phyloP scores from a whole-genome alignment of 257 asterid species.

The Rhazya stricta region DNA sequence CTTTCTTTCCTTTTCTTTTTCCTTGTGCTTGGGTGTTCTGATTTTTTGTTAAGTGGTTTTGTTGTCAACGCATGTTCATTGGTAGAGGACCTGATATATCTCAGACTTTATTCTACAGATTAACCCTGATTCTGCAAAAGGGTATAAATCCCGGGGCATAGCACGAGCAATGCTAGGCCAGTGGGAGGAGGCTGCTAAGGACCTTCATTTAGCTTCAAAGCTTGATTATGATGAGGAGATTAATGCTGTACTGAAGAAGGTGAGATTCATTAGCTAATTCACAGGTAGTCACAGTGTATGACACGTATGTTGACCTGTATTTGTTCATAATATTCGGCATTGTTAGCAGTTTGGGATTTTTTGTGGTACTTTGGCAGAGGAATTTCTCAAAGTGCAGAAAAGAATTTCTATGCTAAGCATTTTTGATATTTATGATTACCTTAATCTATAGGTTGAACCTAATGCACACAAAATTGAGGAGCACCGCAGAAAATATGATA shows the following conservation, averaged over 20 bases:
- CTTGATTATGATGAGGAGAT: slow-evolving; percentile 96
- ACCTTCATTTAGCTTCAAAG: slow-evolving; percentile 90
- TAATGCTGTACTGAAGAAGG: slow-evolving; percentile 83
- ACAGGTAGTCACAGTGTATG: neutral
- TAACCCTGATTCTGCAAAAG: slow-evolving; percentile 98
- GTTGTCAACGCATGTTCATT: neutral
- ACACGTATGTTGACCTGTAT: neutral
- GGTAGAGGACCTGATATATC: neutral
- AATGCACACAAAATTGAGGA: slow-evolving; percentile 91
- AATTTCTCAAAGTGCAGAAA: neutral
- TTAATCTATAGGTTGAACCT: slow-evolving; percentile 68
- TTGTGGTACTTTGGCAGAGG: neutral
- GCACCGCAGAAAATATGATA: slow-evolving; percentile 80
- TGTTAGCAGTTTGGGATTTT: neutral
- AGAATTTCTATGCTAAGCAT: neutral
- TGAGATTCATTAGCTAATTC: neutral
- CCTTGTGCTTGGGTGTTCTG: no score
- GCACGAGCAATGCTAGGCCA: slow-evolving; percentile 88
- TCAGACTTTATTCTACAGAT: slow-evolving; percentile 39
- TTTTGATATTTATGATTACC: neutral
- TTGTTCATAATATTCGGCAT: neutral
- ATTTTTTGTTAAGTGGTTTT: neutral
- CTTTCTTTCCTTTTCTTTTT: no score
- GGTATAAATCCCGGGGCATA: slow-evolving; percentile 94
- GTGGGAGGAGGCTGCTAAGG: slow-evolving; percentile 92